These are phyloP conservation scores for Raddia guianensis DNA, from an alignment of 176 grass and related monocot genomes.

Conservation along the genomic window DNA sequence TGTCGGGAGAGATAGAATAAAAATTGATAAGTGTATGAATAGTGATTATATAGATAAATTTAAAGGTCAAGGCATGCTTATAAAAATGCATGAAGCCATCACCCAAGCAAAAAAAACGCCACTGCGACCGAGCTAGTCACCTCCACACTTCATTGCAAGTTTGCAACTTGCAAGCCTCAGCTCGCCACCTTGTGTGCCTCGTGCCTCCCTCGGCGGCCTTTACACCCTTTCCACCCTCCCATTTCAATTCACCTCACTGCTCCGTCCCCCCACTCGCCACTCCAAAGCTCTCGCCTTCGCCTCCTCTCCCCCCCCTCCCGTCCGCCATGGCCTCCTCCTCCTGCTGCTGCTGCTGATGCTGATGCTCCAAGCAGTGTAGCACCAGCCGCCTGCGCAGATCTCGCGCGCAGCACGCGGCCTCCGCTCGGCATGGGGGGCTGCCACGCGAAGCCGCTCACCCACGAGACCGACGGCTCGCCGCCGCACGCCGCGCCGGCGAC, in stretches of 20 bases:
- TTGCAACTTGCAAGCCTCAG: background rate
- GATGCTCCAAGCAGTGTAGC: background rate
- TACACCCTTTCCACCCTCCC: conserved; percentile 30
- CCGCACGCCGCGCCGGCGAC: conserved; percentile 35
- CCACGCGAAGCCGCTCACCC: conserved; percentile 58
- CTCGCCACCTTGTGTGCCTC: background rate
- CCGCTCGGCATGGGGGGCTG: conserved; percentile 55
- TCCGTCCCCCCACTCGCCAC: conserved; percentile 18
- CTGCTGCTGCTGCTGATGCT: conserved; percentile 14
- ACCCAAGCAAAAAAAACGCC: too few relatives aligned
- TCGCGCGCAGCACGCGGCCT: conserved; percentile 39
- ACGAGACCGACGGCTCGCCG: conserved; percentile 52
- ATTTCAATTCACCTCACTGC: background rate
- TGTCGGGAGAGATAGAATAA: too few relatives aligned
- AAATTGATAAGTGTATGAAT: too few relatives aligned
- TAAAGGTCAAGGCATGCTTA: too few relatives aligned
- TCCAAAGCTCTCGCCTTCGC: background rate
- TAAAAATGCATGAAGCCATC: too few relatives aligned
- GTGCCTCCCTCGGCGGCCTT: background rate
- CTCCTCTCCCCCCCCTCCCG: background rate
- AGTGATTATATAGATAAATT: too few relatives aligned
- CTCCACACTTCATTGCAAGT: background rate
- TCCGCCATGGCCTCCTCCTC: conserved; percentile 43
- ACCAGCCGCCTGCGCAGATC: conserved; percentile 30
- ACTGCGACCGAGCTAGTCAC: background rate